A percentile compares a stretch with the other conserved stretches of the same genome.
Conservation (phyloP, 148 eudicot species). For the Vaccinium darrowii region DNA sequence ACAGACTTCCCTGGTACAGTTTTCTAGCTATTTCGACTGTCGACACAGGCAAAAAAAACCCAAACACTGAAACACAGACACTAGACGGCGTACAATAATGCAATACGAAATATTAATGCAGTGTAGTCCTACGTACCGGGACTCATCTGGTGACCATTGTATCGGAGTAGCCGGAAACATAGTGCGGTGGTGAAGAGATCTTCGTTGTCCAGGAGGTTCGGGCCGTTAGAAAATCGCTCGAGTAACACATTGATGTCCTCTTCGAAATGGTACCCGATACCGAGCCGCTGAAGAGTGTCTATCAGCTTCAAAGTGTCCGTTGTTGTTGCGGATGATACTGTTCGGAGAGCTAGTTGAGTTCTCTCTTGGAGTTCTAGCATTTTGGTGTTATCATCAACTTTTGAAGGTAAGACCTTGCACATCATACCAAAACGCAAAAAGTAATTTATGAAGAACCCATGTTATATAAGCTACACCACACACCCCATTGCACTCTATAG, state of each 20-base stretch:
- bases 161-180: constrained; percentile 10
- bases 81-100: not conserved
- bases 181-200: constrained; percentile 15
- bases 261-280: constrained; percentile 5
- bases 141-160: constrained; percentile 2
- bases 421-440: not conserved
- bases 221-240: not conserved
- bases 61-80: too few species aligned
- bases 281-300: constrained; percentile 14
- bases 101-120: not conserved
- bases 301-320: not conserved
- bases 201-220: not conserved
- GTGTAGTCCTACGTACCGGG: not conserved
- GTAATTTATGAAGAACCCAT: too few species aligned
- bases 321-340: not conserved
- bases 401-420: not conserved
- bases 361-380: constrained; percentile 2
- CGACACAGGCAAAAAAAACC: too few species aligned
- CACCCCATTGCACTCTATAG: too few species aligned
- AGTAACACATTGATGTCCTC: constrained; percentile 4
- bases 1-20: too few species aligned
- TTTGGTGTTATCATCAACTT: constrained; percentile 4
- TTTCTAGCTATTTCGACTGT: too few species aligned
- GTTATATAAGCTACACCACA: too few species aligned
- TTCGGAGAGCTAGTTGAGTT: not conserved